Percentiles rank a stretch among this genome's conserved stretches.
These are phyloP conservation scores for Camellia granthamiana DNA, from an alignment of 148 eudicot species.

Conservation along the genomic window DNA sequence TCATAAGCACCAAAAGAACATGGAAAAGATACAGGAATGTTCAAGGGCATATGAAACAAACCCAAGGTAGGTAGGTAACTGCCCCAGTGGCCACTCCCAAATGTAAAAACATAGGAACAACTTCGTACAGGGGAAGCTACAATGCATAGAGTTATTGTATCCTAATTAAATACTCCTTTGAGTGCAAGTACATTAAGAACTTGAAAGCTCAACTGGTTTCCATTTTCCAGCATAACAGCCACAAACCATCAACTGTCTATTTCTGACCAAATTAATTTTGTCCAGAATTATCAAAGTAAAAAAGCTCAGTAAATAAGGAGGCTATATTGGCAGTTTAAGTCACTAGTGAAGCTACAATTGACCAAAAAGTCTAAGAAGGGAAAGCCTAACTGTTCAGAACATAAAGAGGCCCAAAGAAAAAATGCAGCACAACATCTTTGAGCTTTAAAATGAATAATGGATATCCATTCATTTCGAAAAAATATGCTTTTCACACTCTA, in stretches of 20 bases:
- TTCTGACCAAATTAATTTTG: not conserved
- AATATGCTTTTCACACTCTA: not conserved
- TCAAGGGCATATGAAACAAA: conserved; percentile 1
- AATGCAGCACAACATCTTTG: not conserved
- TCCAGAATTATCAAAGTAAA: not conserved
- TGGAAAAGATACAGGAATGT: not conserved
- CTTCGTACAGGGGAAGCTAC: not conserved
- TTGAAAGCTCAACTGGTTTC: not conserved
- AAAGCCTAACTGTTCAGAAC: not conserved
- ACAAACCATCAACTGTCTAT: not conserved
- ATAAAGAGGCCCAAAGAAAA: not conserved
- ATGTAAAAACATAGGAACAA: not conserved
- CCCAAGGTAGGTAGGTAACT: not conserved
- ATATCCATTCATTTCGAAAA: not conserved
- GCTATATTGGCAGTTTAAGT: not conserved
- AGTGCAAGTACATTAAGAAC: not conserved
- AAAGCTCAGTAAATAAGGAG: not conserved
- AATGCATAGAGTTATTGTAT: no score
- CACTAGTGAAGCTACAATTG: not conserved
- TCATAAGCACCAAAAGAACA: not conserved
- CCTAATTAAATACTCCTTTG: not conserved
- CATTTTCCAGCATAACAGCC: not conserved
- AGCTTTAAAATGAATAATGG: not conserved
- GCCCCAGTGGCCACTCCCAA: not conserved
- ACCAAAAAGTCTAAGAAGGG: not conserved